These are phyloP conservation scores for Xerocomus spinulosus DNA, from an alignment of 768 basidiomycete genomes.

Conservation along the genomic window DNA sequence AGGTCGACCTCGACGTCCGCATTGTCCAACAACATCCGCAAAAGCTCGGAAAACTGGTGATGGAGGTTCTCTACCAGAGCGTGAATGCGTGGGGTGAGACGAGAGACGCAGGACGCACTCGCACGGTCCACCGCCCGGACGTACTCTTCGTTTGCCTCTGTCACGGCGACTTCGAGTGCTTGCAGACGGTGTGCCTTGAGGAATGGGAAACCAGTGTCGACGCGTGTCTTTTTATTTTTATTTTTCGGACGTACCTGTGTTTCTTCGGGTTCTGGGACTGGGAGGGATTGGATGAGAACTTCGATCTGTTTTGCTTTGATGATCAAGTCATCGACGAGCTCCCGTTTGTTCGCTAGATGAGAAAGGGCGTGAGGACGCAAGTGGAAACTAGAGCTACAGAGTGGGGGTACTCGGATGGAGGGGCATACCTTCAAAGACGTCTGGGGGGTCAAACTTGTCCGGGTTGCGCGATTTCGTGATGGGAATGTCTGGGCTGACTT, in stretches of 20 bases:
- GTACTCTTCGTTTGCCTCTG: constrained; percentile 72
- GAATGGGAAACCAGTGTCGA: too few relatives aligned
- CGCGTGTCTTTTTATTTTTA: too few relatives aligned
- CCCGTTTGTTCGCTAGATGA: constrained; percentile 68
- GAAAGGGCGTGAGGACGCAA: too few relatives aligned
- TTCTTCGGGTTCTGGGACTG: constrained; percentile 74
- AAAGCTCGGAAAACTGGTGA: constrained; percentile 52
- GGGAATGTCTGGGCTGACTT: constrained; percentile 77
- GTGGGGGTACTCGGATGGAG: background rate
- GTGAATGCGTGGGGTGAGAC: too few relatives aligned
- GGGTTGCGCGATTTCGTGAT: constrained; percentile 73
- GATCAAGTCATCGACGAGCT: constrained; percentile 78
- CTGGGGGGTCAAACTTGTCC: constrained; percentile 67
- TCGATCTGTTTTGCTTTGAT: constrained; percentile 89
- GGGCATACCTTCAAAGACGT: constrained; percentile 68
- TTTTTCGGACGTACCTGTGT: constrained; percentile 57
- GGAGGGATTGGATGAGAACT: constrained; percentile 74
- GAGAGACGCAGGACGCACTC: constrained; percentile 45
- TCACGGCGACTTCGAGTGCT: constrained; percentile 66
- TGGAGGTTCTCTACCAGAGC: constrained; percentile 50
- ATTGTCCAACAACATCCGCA: constrained; percentile 54
- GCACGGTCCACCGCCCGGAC: constrained; percentile 65
- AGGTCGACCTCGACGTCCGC: constrained; percentile 38
- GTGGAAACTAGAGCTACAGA: too few relatives aligned
- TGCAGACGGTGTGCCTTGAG: constrained; percentile 61